Evolutionary conservation across 495 filamentous ascomycete species (phyloP), one percentile per base, ranked within the genome.

Genomic region (Trichoderma orchidacearum): DNA sequence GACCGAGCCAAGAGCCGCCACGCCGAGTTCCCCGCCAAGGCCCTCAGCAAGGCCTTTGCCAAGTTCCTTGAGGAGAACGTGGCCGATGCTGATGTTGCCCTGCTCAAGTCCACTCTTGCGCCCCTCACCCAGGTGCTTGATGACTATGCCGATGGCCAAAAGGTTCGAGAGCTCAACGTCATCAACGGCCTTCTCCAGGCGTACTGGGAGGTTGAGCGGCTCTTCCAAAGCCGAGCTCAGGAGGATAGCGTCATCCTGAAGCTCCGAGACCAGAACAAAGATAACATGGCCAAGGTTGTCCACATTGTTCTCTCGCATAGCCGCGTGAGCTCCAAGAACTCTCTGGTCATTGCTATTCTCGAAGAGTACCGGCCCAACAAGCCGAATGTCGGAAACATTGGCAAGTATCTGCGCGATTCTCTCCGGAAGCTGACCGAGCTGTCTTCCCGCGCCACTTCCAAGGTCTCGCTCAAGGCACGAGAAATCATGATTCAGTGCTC

Each of bases 401-500:
- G 78, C 62, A 95, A 91, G 68, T 80, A 91, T 70, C 91, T 98
- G 73, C 85, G 89, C 59, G 82, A 84, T 3, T 77, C 89, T 31
- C 76, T 98, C 15, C 83, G 84, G 68, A 90, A 87, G 69, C 75
- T 98, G 56, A 88, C 93, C 0, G 93, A 98, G 61, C 79, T 98
- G 9, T 93, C 97, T 71, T 57, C 69, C 13, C 84, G 93, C 55
- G 75, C 87, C 50, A 90, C 90, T 13, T 87, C 93, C 56, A 98
- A 98, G 82, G 91, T 98, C 31, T 87, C 92, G 0, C 80, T 97
- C 63, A 97, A 97, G 76, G 92, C 93, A 31, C 87, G 93, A 62
- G 93, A 98, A 70, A 85, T 97, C 29, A 80, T 97, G 51, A 98
- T 98, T 57, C 93, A 97, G 72, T 96, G 89, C 61, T 91, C 93